Evolutionary conservation across 108 stramenopile genomes (phyloP).

Genomic region (Aurantiochytrium sp.): DNA sequence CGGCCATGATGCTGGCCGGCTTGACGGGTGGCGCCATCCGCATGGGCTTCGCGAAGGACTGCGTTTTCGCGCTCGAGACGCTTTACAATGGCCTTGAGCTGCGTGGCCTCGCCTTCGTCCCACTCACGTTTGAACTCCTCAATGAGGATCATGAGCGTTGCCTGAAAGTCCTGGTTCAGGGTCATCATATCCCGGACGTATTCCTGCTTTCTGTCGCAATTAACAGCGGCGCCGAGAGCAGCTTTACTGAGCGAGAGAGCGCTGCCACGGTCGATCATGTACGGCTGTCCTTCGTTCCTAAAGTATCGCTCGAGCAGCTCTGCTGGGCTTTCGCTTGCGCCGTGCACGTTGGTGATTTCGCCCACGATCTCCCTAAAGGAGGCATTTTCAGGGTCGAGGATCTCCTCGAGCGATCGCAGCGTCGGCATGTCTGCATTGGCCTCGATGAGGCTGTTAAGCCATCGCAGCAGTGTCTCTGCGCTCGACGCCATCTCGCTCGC

Average conservation of each 20-base stretch:
- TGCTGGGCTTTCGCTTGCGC: not conserved
- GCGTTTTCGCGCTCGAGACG: not conserved
- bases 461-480: constrained; percentile 1
- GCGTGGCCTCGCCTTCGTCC: not conserved
- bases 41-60: not conserved
- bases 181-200: not conserved
- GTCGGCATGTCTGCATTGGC: not conserved
- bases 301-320: not conserved
- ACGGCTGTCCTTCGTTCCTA: not conserved
- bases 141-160: not conserved
- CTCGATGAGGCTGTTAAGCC: not conserved
- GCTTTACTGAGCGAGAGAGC: not conserved
- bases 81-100: not conserved
- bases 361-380: not conserved
- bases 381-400: not conserved
- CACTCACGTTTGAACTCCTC: constrained; percentile 1
- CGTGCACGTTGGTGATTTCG: not conserved
- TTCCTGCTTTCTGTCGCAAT: not conserved
- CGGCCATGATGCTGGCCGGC: too few relatives aligned
- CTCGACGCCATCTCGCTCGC: not conserved
- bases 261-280: not conserved
- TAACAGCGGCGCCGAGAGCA: not conserved
- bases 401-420: not conserved
- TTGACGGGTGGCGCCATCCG: not conserved
- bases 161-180: not conserved